phyloP scores from a whole-genome alignment of 1,139 yeast genomes.

The Protomyces arabidopsidicola region DNA sequence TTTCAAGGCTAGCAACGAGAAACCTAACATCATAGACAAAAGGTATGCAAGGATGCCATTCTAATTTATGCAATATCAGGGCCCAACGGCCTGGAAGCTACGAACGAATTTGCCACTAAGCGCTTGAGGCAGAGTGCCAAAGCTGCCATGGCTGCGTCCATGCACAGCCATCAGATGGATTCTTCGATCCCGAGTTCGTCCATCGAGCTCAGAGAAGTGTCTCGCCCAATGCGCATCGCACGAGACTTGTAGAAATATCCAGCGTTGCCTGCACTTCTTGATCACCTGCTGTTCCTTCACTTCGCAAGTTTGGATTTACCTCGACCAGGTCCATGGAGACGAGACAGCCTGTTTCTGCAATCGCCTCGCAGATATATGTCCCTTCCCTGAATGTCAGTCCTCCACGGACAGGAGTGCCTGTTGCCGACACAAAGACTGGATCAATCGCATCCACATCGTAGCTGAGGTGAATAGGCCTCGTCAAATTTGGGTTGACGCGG shows the following conservation, averaged over 20 bases:
- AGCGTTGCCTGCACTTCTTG: slow-evolving; percentile 77
- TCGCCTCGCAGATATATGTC: slow-evolving; percentile 81
- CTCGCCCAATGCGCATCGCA: slow-evolving; percentile 26
- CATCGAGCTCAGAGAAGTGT: slow-evolving; percentile 6
- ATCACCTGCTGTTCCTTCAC: slow-evolving; percentile 57
- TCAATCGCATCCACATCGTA: slow-evolving; percentile 97
- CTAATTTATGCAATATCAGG: too few relatives aligned
- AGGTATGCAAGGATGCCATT: too few relatives aligned
- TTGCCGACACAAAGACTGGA: slow-evolving; percentile 90
- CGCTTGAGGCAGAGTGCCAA: too few relatives aligned
- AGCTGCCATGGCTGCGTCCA: too few relatives aligned
- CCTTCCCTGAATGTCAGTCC: slow-evolving; percentile 94
- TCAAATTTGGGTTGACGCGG: slow-evolving; percentile 68
- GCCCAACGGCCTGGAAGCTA: too few relatives aligned
- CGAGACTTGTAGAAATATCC: slow-evolving; percentile 26
- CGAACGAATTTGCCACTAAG: too few relatives aligned
- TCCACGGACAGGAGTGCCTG: slow-evolving; percentile 97
- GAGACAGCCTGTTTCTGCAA: slow-evolving; percentile 81
- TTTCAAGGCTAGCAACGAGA: too few relatives aligned
- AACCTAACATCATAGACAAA: too few relatives aligned
- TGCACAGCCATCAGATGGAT: too few relatives aligned
- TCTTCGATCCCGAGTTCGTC: too few relatives aligned
- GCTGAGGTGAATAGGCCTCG: slow-evolving; percentile 76
- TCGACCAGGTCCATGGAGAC: slow-evolving; percentile 89
- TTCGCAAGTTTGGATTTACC: slow-evolving; percentile 70